These are phyloP conservation scores for Triticum timopheevii DNA, from an alignment of 176 grass and related monocot genomes.

Conservation along the genomic window DNA sequence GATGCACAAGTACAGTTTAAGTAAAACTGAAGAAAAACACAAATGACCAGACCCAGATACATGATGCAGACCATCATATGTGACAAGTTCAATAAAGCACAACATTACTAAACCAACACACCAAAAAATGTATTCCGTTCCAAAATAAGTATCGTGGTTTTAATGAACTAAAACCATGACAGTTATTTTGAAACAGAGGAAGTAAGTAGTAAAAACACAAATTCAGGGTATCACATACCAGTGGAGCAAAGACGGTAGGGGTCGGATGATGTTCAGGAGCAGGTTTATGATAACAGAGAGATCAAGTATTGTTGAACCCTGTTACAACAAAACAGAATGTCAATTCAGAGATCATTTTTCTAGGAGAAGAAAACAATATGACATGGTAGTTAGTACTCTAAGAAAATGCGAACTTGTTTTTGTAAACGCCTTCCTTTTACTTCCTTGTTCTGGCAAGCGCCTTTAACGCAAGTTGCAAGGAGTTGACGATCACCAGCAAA, in stretches of 20 bases:
- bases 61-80: neutral
- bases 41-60: neutral
- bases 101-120: neutral
- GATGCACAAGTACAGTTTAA: neutral
- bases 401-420: neutral
- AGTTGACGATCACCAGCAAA: slow-evolving; percentile 6
- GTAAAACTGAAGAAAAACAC: neutral
- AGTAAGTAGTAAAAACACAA: slow-evolving; percentile 1
- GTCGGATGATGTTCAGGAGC: slow-evolving; percentile 64
- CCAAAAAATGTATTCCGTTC: neutral
- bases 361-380: neutral
- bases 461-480: neutral
- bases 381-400: neutral
- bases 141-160: too few species aligned
- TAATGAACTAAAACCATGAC: too few species aligned
- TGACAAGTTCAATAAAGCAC: neutral
- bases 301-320: slow-evolving; percentile 75
- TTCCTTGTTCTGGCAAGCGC: neutral
- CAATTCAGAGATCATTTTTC: neutral
- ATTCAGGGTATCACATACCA: slow-evolving; percentile 23
- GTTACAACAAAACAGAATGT: slow-evolving; percentile 11
- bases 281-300: slow-evolving; percentile 70
- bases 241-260: slow-evolving; percentile 47
- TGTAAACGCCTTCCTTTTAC: neutral
- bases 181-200: too few species aligned